Base-by-base conservation (phyloP, 306 rosid genomes). In the Cajanus cajan region DNA sequence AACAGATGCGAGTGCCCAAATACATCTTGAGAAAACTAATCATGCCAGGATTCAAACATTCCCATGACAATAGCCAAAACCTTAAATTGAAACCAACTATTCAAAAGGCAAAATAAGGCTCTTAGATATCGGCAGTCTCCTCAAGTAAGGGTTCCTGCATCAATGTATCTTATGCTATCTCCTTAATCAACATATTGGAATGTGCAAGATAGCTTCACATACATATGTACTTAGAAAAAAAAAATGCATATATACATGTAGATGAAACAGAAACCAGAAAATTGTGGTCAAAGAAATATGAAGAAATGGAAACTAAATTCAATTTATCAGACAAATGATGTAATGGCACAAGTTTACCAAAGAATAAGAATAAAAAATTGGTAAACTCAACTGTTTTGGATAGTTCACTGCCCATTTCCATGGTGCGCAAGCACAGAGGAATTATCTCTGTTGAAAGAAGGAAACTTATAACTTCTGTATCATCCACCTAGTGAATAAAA, bases 321-420 rank as follows among this genome's bases (percentile, higher is more conserved):
- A 68, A 71, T 70, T 75, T 31, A 7, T 40, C 55, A 71, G 5
- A 71, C 21, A 73, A 33, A 28, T 19, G 48, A 40, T 4, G 61
- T 9, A 4, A 22, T 50, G 18, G 13, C 66, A 69, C 10, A 11
- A 63, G 74, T 76, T 70, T 14, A 57, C 13, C 28, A 40, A 68
- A 19, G 44, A 67, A 55, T 3, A 52, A 75, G 18, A 81, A 44
- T 62, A 28, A 78, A 74, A 79, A 80, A 79, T 76, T 87, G 61
- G 78, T 69, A 79, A 31, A 90, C 96, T 89, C 87, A 88, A 92
- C 97, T 81, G 98, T 92, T 92, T 95, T 95, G 79, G 98, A 94
- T 70, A 94, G 81, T 78, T 94, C 98, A 68, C 97, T 94, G 18
- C 97, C 98, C 97, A 92, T 92, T 86, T 94, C 98, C 98, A 94